Base-by-base conservation (phyloP, 495 filamentous ascomycete species). In the Hypoxylon crocopeplum region DNA sequence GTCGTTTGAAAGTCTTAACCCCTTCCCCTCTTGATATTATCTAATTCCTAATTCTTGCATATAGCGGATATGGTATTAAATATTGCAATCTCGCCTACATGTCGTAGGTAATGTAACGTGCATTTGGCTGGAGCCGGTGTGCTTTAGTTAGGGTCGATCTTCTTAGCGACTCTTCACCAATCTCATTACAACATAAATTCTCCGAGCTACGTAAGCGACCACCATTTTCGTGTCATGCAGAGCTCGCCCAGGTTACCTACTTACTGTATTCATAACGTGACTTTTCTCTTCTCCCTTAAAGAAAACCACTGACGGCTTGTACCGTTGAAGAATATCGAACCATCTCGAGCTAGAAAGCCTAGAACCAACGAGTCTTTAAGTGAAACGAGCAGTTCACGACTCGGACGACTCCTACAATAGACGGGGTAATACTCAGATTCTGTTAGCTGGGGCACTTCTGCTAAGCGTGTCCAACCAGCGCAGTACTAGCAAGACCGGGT, bases 141-240 rank as follows among this genome's bases (percentile, higher is more conserved):
- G 8, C 16, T 44, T 17, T 36, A 38, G 24, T 40, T 27, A 13
- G 21, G 22, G 50, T 50, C 46, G 40, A 62, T 52, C 52, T 44
- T 41, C 15, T 12, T 24, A 15, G 1, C 40, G 19, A 3, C 27
- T 7, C 21, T 7, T 45, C 38, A 19, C 16, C 22, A 42, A 56
- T 40, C 47, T 48, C 5, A 32, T 37, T 32, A 22, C 53, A 52
- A 40, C 40, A 33, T 13, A 63, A 63, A 63, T 57, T 63, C 59
- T 58, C 59, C 53, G 53, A 58, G 25, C 16, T 58, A 17, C 21
- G 2, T 13, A 1, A 30, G 8, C 3, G 2, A 20, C 15, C 24
- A 39, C 15, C 1, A 33, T 7, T 16, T 19, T n/a, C 32, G 7
- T 5, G 21, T 15, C 19, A 16, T n/a, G n/a, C n/a, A n/a, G n/a